Percentiles rank a stretch among this genome's conserved stretches.
phyloP scores from a whole-genome alignment of 2,329 filamentous ascomycete genomes.

The Lojkania enalia region DNA sequence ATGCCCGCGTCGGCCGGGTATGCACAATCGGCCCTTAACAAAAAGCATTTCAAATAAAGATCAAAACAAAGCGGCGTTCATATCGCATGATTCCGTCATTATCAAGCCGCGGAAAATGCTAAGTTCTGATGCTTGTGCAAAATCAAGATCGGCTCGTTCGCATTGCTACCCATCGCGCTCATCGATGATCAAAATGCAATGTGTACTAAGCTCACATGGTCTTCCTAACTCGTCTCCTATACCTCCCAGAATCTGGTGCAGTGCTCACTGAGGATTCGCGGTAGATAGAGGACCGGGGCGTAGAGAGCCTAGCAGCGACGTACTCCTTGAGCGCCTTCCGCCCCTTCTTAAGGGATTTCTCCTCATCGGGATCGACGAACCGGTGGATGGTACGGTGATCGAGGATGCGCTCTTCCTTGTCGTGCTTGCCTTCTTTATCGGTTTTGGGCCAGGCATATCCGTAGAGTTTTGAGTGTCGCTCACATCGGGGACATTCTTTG shows the following conservation, averaged over 20 bases:
- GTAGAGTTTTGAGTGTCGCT: constrained; percentile 93
- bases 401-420: constrained; percentile 69
- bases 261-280: constrained; percentile 24
- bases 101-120: neutral
- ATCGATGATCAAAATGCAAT: neutral
- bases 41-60: too few relatives aligned
- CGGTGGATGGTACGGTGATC: constrained; percentile 89
- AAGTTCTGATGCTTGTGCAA: too few relatives aligned
- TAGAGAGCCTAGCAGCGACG: constrained; percentile 31
- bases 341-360: constrained; percentile 38
- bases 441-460: constrained; percentile 97
- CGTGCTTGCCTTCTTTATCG: constrained; percentile 72
- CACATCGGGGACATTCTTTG: constrained; percentile 86
- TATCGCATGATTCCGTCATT: neutral
- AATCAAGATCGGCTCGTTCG: too few relatives aligned
- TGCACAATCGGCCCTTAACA: too few relatives aligned
- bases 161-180: too few relatives aligned
- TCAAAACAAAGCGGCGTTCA: neutral
- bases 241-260: constrained; percentile 27
- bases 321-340: constrained; percentile 28
- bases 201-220: constrained; percentile 30
- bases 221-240: constrained; percentile 29
- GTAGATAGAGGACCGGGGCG: constrained; percentile 23
- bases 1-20: too few relatives aligned
- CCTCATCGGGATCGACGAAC: constrained; percentile 75